Evolutionary conservation across 202 grass and related monocot genomes (phyloP), one percentile per base, ranked within the genome.

Genomic region (Panicum virgatum): DNA sequence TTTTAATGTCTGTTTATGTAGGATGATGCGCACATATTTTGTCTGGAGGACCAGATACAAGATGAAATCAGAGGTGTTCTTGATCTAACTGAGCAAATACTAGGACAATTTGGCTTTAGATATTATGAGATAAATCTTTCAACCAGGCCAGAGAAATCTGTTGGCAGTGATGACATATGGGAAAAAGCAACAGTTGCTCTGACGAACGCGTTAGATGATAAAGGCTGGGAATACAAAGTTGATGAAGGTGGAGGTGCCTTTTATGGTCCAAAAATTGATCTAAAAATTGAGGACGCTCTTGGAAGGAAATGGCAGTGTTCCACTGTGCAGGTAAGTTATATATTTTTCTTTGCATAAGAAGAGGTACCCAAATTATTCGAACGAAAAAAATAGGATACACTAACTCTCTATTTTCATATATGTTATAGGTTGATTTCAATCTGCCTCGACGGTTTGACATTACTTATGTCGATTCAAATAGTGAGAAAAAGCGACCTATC

Each of bases 11-110:
- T 62, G 61, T 86, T 43, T 90, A 32, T 83, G 84, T 76, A 98
- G 91, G 96, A 98, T 91, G 96, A 98, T 88, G 96, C 91, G 66
- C 96, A 98, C 74, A 96, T 96, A 88, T 98, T 96, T 82, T 98
- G 92, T 89, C 87, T 99, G 53, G 93, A 93, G 44, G 81, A 96
- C 70, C 96, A 96, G 77, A 95, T 99, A 78, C 96, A 89, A 89
- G 69, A 79, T 60, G 96, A 96, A 89, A 99, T 99, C 30, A 90
- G 86, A 77, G 87, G 92, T 76, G 89, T 96, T 69, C 92, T 98
- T 69, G 90, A 96, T 86, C 85, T 98, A 71, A 98, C 91, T 42
- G 96, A 98, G 85, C 76, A 98, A 92, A 96, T 93, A 83, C 59
- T 98, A 59, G 77, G 86, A 54, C 91, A 98, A 71, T 98, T 98